Conservation (phyloP, 2,329 filamentous ascomycete species). For the Penicillium verrucosum region DNA sequence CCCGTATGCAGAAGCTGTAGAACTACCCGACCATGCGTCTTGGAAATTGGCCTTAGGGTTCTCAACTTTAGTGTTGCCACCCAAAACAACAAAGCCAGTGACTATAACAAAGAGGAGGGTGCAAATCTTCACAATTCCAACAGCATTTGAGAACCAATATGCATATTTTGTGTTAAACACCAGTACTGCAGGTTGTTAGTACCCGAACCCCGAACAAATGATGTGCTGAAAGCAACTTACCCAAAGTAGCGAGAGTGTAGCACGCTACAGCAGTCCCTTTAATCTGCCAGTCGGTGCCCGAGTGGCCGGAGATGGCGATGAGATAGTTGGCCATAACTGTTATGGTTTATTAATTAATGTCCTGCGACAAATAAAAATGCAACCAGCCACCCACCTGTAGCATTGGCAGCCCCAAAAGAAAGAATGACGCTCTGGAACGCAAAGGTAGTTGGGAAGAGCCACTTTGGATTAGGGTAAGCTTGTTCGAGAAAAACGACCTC, state of each 20-base stretch:
- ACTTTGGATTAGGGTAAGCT: constrained; percentile 60
- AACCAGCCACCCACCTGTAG: constrained; percentile 41
- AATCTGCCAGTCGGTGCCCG: constrained; percentile 58
- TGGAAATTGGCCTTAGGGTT: constrained; percentile 55
- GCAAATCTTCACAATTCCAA: constrained; percentile 58
- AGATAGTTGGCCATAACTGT: constrained; percentile 58
- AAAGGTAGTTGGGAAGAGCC: constrained; percentile 62
- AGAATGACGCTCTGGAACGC: constrained; percentile 61
- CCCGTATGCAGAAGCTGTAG: constrained; percentile 44
- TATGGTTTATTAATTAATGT: not conserved
- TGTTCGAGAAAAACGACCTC: constrained; percentile 68
- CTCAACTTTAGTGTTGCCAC: constrained; percentile 50
- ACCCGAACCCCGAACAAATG: not conserved
- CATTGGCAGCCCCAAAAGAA: constrained; percentile 64
- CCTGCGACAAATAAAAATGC: not conserved
- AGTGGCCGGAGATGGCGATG: constrained; percentile 53
- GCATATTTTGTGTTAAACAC: constrained; percentile 57
- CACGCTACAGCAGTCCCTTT: constrained; percentile 64
- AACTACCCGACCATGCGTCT: constrained; percentile 52
- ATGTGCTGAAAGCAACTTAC: constrained; percentile 38
- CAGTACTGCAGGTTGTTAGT: constrained; percentile 33
- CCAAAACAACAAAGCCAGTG: constrained; percentile 60
- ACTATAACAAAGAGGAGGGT: constrained; percentile 61
- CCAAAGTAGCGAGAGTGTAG: constrained; percentile 56
- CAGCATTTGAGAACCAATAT: constrained; percentile 53